Base-by-base conservation (phyloP, 257 asterid genomes). In the Solanum bulbocastanum region DNA sequence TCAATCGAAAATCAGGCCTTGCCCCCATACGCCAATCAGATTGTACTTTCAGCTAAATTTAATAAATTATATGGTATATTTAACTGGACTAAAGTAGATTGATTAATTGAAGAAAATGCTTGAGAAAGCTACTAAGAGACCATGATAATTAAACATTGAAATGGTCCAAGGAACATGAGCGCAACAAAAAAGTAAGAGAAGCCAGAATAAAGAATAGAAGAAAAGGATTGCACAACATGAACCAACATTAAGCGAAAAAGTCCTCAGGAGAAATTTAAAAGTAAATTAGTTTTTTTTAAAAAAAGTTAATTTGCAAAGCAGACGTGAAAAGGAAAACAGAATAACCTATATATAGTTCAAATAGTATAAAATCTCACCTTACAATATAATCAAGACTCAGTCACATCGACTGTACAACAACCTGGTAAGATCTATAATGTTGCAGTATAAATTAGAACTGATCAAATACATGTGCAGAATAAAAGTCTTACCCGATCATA, bases 401-500 rank as follows among this genome's bases (percentile, higher is more conserved):
- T 49, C 60, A 49, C 60, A 49, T 49, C 60, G 22, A 49, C 60
- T 49, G 22, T 49, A 15, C 60, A 49, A 49, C 22, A 14, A 15
- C 58, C 8, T 49, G 60, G 22, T 15, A 49, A 49, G 5, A 49
- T 49, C 22, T 49, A 68, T 68, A 68, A 25, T 27, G 20, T 68
- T 68, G 74, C 22, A 68, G 22, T 27, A 27, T 3, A 68, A 68
- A 68, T 68, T 10, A 68, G 37, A 68, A 68, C 35, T 27, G 20
- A 68, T 66, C 27, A 25, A 12, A 13, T 7, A 32, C 12, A 15
- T 15, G n/a, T 30, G 76, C 76, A 71, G 23, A 71, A 32, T 14
- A 71, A 32, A 30, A 88, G 46, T 46, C 91, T 78, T 96, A 96
- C 99, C 98, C 90, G 93, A 90, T 95, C 98, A 91, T 94, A 96